These are phyloP conservation scores for Lanzia echinophila DNA, from an alignment of 2,329 filamentous ascomycete genomes.

Conservation along the genomic window DNA sequence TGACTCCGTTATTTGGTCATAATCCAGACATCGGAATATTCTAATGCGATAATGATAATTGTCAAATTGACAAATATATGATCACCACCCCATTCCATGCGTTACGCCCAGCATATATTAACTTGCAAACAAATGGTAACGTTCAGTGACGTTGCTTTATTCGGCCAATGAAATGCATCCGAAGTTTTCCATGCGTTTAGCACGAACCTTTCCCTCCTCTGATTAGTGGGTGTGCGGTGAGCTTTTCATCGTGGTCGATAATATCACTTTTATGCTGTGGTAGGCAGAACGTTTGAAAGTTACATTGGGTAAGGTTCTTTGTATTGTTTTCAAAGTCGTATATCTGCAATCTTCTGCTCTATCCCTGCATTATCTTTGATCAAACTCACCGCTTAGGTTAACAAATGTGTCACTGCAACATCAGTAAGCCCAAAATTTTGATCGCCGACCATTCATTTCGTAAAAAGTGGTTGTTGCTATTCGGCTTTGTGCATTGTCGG, in stretches of 20 bases:
- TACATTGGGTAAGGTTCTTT: neutral
- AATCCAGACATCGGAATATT: neutral
- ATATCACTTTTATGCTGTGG: neutral
- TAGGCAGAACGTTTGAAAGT: neutral
- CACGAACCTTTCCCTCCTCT: neutral
- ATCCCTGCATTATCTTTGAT: neutral
- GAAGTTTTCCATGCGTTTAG: slow-evolving; percentile 4
- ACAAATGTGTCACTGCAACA: neutral
- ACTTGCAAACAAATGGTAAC: neutral
- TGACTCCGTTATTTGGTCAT: neutral
- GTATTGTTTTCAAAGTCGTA: neutral
- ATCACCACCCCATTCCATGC: too few species aligned
- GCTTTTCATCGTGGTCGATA: neutral
- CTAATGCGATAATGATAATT: neutral
- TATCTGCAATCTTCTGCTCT: neutral
- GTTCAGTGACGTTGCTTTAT: neutral
- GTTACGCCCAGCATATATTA: neutral
- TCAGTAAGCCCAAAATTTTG: neutral
- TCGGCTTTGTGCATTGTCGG: slow-evolving; percentile 5
- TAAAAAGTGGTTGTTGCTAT: neutral
- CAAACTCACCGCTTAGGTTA: neutral
- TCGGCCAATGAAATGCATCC: neutral
- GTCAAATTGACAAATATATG: neutral
- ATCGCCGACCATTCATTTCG: slow-evolving; percentile 5
- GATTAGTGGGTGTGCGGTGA: neutral